Base-by-base conservation (phyloP, 2,329 filamentous ascomycete species). In the Xenoacremonium recifei region DNA sequence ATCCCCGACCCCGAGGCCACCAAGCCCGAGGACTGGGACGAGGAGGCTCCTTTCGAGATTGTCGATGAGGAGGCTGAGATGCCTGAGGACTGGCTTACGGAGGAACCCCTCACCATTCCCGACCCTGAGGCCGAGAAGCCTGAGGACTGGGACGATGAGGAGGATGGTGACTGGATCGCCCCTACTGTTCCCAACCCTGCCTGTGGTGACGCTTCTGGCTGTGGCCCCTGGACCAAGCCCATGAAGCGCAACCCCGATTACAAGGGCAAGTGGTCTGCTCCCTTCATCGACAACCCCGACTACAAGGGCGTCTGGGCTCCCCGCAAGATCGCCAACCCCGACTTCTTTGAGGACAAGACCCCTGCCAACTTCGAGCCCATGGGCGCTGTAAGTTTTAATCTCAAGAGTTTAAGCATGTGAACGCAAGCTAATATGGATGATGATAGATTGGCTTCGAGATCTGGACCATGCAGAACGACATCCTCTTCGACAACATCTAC, bases 401-500 rank as follows among this genome's bases (percentile, higher is more conserved):
- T 20, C 11, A 35, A 20, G 17, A 4, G 4, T 19, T 25, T 16
- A 2, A 4, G 5, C 9, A 33, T 13, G 11, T 6, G 13, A 11
- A 17, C n/a, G n/a, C 6, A 29, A 39, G 51, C 57, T 62, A 47
- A 53, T 39, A 21, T n/a, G n/a, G n/a, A n/a, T n/a, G 2, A 17
- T 25, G 19, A 16, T 62, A 90, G 87, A 91, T 97, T 73, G 93
- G 93, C 60, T 97, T 97, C 63, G 93, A 99, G 73, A 92, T 99
- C 74, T 99, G 93, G 93, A 97, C 93, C 61, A 99, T 99, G 93
- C 92, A 96, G 75, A 95, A 84, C 68, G 87, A 96, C 65, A 97
- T 99, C 59, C 85, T 96, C 61, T 97, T 99, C 62, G 89, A 97
- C 82, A 99, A 99, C 84, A 95, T 99, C 78, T 99, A 97, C 82